These are phyloP conservation scores for Diaporthe humulicola DNA, from an alignment of 2,329 filamentous ascomycete genomes.

Conservation along the genomic window DNA sequence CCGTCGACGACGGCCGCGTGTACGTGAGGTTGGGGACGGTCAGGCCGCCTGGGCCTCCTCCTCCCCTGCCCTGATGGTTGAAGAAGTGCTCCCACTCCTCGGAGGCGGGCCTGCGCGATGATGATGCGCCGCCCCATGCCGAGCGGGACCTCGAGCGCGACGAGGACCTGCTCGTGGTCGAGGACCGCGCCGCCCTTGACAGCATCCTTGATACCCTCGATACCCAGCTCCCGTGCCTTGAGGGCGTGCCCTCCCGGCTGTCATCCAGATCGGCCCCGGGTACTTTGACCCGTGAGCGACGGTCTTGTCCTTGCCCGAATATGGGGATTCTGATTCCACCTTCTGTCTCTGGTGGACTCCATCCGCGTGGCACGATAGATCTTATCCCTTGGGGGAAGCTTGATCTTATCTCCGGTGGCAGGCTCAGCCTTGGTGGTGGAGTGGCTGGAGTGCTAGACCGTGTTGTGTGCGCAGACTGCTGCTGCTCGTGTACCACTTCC, in stretches of 20 bases:
- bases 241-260: not conserved
- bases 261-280: constrained; percentile 29
- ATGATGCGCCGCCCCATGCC: not conserved
- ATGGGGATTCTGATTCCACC: constrained; percentile 25
- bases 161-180: constrained; percentile 27
- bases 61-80: no score
- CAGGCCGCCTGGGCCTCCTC: not conserved
- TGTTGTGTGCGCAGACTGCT: not conserved
- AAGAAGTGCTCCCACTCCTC: constrained; percentile 32
- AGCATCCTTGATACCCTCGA: constrained; percentile 32
- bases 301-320: not conserved
- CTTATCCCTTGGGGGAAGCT: not conserved
- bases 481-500: not conserved
- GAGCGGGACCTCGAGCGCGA: constrained; percentile 32
- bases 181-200: constrained; percentile 24
- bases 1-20: constrained; percentile 13
- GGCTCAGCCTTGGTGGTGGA: not conserved
- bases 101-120: constrained; percentile 6
- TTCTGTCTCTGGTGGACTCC: not conserved
- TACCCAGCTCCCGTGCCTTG: constrained; percentile 29
- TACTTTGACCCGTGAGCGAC: not conserved
- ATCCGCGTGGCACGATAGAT: not conserved
- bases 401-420: not conserved
- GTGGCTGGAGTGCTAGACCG: not conserved
- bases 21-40: constrained; percentile 10